These are phyloP conservation scores for Candida pseudocylindracea DNA, from an alignment of 1,139 yeast species.

Conservation along the genomic window DNA sequence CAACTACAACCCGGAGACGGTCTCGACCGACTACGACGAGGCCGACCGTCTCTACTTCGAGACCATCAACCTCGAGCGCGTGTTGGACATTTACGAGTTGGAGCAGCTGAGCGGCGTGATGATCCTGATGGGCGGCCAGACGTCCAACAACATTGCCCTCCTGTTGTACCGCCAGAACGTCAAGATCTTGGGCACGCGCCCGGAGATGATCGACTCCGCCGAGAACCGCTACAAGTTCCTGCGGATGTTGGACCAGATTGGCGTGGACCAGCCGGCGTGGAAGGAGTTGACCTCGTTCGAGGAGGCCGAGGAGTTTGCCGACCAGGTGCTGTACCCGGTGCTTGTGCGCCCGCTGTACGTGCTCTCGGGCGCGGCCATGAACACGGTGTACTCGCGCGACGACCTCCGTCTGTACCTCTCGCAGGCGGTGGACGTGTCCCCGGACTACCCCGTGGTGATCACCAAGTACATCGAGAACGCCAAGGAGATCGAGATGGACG, in stretches of 20 bases:
- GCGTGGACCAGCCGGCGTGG: conserved; percentile 99
- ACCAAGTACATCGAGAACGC: conserved; percentile 96
- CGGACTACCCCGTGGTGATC: conserved; percentile 94
- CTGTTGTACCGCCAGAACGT: conserved; percentile 88
- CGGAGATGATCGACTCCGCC: conserved; percentile 96
- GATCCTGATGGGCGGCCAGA: conserved; percentile 98
- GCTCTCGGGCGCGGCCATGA: conserved; percentile 98
- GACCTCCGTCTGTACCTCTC: conserved; percentile 76
- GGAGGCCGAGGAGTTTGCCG: conserved; percentile 88
- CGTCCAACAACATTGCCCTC: conserved; percentile 90
- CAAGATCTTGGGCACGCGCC: conserved; percentile 90
- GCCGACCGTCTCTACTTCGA: conserved; percentile 95
- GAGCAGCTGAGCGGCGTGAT: conserved; percentile 87
- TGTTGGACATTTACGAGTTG: conserved; percentile 83
- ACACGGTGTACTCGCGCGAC: conserved; percentile 77
- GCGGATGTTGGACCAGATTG: conserved; percentile 89
- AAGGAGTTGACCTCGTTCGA: conserved; percentile 85
- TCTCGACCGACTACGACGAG: conserved; percentile 94
- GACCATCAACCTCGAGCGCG: conserved; percentile 87
- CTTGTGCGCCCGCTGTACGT: conserved; percentile 96
- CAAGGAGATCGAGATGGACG: conserved; percentile 97
- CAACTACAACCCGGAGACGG: conserved; percentile 97
- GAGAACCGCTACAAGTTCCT: conserved; percentile 97
- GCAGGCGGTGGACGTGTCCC: conserved; percentile 93
- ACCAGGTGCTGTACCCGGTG: conserved; percentile 83